Base-by-base conservation (phyloP, 441 rosid genomes). In the Hura crepitans region DNA sequence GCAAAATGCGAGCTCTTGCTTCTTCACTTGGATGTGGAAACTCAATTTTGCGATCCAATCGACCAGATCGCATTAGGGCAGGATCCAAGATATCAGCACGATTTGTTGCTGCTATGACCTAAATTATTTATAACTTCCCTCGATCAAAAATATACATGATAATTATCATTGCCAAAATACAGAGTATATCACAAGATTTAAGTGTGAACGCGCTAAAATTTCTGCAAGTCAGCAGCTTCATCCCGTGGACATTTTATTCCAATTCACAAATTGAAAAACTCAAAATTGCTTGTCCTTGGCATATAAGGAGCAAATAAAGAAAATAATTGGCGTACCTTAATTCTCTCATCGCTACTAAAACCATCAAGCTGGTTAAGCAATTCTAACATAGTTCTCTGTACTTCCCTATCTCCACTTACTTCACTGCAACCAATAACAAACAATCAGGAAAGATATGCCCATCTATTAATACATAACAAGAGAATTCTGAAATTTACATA, bases 61-160 rank as follows among this genome's bases (percentile, higher is more conserved):
- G 86, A 74, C 97, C 97, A 56, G 99, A 90, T 37, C 97, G 97
- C 97, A 92, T 94, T 47, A 94, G 92, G 12, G 99, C 97, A 78
- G 97, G 99, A 60, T 94, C 97, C 76, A 94, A 81, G 70, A 94
- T 90, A 80, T 94, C 99, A 68, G 99, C 96, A 65, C 97, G 87
- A 80, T 94, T 94, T 59, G 97, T 94, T 47, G 99, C 97, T 65
- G 99, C 99, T 62, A 94, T 92, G 71, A 94, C 97, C 98, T 94
- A 81, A 76, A 78, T 57, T 17, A 57, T 22, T 55, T 7, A 23
- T 31, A 31, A 43, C 4, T 42, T 61, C 39, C 14, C 20, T 27
- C 11, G 12, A 25, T 51, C 10, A n/a, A 25, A 18, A 43, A 58
- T 11, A 14, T 30, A 39, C 69, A 51, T 14, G 25, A 9, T 55